Evolutionary conservation across 2,329 filamentous ascomycete species (phyloP), one percentile per base, ranked within the genome.

Genomic region (Nothophaeocryptopus gaeumannii): DNA sequence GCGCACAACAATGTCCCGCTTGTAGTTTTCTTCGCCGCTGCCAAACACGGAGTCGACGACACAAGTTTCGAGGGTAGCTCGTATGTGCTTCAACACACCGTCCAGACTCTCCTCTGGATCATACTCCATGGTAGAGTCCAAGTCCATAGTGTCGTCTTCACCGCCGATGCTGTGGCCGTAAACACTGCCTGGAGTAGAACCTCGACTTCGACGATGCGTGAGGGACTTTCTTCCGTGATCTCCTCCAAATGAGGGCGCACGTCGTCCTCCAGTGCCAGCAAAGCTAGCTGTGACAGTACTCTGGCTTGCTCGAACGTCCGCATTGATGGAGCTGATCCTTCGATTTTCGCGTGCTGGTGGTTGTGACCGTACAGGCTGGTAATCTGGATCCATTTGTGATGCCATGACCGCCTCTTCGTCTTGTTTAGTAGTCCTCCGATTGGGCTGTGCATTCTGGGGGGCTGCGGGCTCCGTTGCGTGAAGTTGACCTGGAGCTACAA

Each of bases 291-390:
- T 72, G 47, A 70, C 56, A 11, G 67, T 61, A 20, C 54, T 58
- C 39, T 63, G 61, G 66, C 73, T 69, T 59, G 70, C 60, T 47
- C 71, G 64, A 44, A 71, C 74, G 46, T 74, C 74, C 12, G 81
- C 78, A 52, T 86, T 93, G 8, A 88, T 85, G 12, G 92, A 97
- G 72, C 93, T 99, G 20, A 97, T 86, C 43, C 93, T 82, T 37
- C 93, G 83, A n/a, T 81, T 82, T 37, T 81, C 78, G 55, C 78
- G 79, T n/a, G 70, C 70, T 20, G 58, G 39, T 13, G 78, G 77
- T 39, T 78, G 76, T 30, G 78, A 73, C 8, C 47, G 50, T n/a
- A 44, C 46, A 47, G 67, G 63, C 35, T 72, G 69, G 43, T 69
- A 76, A 43, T 76, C 74, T 13, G 74, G 75, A 51, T 78, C 75